Evolutionary conservation across 2,329 filamentous ascomycete species (phyloP).

Genomic region (Aureobasidium vineae): DNA sequence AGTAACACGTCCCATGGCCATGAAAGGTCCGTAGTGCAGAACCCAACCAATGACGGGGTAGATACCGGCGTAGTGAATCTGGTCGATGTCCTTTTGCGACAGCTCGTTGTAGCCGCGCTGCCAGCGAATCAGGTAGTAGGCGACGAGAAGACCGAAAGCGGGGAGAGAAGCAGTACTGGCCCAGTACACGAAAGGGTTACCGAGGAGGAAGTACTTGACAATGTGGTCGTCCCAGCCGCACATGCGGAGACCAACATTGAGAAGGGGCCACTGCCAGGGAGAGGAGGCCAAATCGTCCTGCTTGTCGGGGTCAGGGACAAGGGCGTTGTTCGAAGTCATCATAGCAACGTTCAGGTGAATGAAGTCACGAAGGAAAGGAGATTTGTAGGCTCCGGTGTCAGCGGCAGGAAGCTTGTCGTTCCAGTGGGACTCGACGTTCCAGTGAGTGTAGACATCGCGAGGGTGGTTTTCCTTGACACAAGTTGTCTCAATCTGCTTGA

Average conservation of each 20-base stretch:
- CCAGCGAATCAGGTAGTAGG: slow-evolving; percentile 91
- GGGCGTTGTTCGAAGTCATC: slow-evolving; percentile 99
- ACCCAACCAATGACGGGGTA: slow-evolving; percentile 95
- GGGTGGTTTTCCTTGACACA: slow-evolving; percentile 93
- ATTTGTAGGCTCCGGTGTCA: slow-evolving; percentile 90
- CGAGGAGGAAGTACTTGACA: slow-evolving; percentile 97
- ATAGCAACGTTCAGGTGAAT: slow-evolving; percentile 98
- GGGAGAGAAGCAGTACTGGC: slow-evolving; percentile 77
- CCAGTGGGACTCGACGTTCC: slow-evolving; percentile 94
- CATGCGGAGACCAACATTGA: slow-evolving; percentile 95
- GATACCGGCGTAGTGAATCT: slow-evolving; percentile 88
- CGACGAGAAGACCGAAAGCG: slow-evolving; percentile 67
- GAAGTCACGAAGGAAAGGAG: slow-evolving; percentile 96
- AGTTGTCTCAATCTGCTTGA: slow-evolving; percentile 98
- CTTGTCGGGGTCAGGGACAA: slow-evolving; percentile 97
- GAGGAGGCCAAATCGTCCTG: slow-evolving; percentile 95
- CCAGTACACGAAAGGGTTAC: slow-evolving; percentile 97
- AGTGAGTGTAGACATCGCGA: slow-evolving; percentile 91
- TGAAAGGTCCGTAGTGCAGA: slow-evolving; percentile 92
- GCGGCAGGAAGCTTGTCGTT: slow-evolving; percentile 90
- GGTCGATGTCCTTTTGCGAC: slow-evolving; percentile 75
- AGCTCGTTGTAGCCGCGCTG: slow-evolving; percentile 91
- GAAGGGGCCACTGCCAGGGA: slow-evolving; percentile 98
- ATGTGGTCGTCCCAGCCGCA: slow-evolving; percentile 96
- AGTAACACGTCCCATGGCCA: slow-evolving; percentile 97